phyloP scores from a whole-genome alignment of 768 basidiomycete genomes.

The Sutorius australiensis region DNA sequence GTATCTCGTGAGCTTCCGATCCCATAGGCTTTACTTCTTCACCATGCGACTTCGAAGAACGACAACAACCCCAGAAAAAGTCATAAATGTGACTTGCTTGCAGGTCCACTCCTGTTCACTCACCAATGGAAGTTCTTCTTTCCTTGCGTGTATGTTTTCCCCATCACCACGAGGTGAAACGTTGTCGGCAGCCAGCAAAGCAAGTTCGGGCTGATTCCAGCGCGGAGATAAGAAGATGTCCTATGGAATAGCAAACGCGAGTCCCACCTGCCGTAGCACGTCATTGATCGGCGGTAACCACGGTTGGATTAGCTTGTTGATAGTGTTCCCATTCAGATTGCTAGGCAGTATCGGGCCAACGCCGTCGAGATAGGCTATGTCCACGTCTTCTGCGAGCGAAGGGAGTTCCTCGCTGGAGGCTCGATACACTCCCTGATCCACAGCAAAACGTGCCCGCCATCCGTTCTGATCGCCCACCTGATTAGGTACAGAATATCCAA shows the following conservation, averaged over 20 bases:
- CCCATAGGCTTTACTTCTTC: not conserved
- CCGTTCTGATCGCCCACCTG: slow-evolving; percentile 16
- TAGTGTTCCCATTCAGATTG: slow-evolving; percentile 3
- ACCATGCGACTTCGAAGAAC: slow-evolving; percentile 9
- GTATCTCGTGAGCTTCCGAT: not conserved
- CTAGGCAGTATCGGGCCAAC: slow-evolving; percentile 3
- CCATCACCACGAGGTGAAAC: slow-evolving; percentile 17
- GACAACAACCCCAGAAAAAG: slow-evolving; percentile 1
- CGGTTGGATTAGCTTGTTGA: not conserved
- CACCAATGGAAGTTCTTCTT: slow-evolving; percentile 11
- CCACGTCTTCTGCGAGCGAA: slow-evolving; percentile 5
- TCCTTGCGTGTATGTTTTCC: slow-evolving; percentile 4
- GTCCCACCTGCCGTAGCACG: slow-evolving; percentile 5
- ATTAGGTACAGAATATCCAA: slow-evolving; percentile 5
- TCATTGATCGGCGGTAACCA: slow-evolving; percentile 14
- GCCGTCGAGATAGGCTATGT: slow-evolving; percentile 5
- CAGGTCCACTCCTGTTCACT: slow-evolving; percentile 11
- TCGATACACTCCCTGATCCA: slow-evolving; percentile 7
- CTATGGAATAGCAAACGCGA: slow-evolving; percentile 21
- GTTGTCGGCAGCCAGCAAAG: slow-evolving; percentile 4
- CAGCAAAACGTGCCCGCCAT: slow-evolving; percentile 8
- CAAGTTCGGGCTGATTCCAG: slow-evolving; percentile 7
- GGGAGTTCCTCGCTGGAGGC: slow-evolving; percentile 12
- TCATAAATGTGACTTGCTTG: slow-evolving; percentile 3
- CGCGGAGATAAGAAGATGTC: slow-evolving; percentile 32